Conservation (phyloP, 2,329 filamentous ascomycete genomes). For the Fusarium sp. region DNA sequence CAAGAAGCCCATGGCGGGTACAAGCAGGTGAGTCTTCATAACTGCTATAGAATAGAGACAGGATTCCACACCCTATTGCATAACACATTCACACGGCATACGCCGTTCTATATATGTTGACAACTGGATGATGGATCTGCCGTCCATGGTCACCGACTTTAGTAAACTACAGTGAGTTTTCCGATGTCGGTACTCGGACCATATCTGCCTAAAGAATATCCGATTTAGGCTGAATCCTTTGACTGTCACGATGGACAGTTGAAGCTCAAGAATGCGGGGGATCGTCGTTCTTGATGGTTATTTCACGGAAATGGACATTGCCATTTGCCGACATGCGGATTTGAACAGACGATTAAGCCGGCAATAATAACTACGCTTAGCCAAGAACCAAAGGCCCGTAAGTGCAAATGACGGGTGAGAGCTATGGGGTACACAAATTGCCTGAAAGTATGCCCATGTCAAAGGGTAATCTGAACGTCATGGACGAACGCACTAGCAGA, state of each 20-base stretch:
- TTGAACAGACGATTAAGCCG: background rate
- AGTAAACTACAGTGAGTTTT: background rate
- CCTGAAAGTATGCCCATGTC: background rate
- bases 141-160: background rate
- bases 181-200: background rate
- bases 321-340: background rate
- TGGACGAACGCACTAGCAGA: no score
- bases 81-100: background rate
- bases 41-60: background rate
- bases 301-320: background rate
- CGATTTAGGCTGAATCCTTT: constrained; percentile 11
- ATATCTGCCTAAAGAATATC: background rate
- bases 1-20: background rate
- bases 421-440: background rate
- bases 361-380: no score
- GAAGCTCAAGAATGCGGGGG: background rate
- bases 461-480: background rate
- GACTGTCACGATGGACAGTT: background rate
- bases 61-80: background rate
- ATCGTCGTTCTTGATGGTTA: background rate
- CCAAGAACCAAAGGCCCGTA: accelerated
- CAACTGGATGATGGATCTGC: background rate
- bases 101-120: background rate
- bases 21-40: background rate
- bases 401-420: background rate